A percentile compares a stretch with the other conserved stretches of the same genome.
These are phyloP conservation scores for Hysterangium stoloniferum DNA, from an alignment of 768 basidiomycete species.

Conservation along the genomic window DNA sequence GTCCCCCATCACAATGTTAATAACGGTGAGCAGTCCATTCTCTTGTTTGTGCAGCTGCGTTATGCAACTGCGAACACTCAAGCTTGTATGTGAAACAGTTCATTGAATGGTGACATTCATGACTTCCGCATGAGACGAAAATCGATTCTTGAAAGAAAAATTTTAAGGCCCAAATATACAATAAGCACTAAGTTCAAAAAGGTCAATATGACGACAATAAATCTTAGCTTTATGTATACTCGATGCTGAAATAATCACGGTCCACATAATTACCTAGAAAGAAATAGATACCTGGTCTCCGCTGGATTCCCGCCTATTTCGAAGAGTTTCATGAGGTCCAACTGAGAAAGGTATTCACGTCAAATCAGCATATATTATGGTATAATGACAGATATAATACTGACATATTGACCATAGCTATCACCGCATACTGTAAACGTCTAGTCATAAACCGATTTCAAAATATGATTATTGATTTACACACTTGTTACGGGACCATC, in stretches of 20 bases:
- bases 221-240: too few species aligned
- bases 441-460: slow-evolving; percentile 21
- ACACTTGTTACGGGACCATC: slow-evolving; percentile 85
- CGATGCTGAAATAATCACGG: slow-evolving; percentile 40
- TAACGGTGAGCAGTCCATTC: too few species aligned
- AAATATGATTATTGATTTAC: slow-evolving; percentile 20
- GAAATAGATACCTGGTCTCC: slow-evolving; percentile 36
- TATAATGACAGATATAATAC: neutral
- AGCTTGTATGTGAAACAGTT: slow-evolving; percentile 99
- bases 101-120: slow-evolving; percentile 58
- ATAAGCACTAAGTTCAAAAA: slow-evolving; percentile 32
- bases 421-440: too few species aligned
- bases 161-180: slow-evolving; percentile 40
- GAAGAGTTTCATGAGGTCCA: slow-evolving; percentile 42
- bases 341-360: slow-evolving; percentile 19
- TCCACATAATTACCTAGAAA: slow-evolving; percentile 44
- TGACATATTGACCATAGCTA: slow-evolving; percentile 41
- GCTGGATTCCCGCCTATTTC: slow-evolving; percentile 40
- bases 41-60: too few species aligned
- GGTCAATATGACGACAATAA: too few species aligned
- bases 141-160: slow-evolving; percentile 41
- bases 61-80: slow-evolving; percentile 78
- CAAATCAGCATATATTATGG: too few species aligned
- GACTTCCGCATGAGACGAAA: slow-evolving; percentile 38
- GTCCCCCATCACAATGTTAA: too few species aligned